phyloP scores from a whole-genome alignment of 129 eudicot species.

The Sambucus nigra region DNA sequence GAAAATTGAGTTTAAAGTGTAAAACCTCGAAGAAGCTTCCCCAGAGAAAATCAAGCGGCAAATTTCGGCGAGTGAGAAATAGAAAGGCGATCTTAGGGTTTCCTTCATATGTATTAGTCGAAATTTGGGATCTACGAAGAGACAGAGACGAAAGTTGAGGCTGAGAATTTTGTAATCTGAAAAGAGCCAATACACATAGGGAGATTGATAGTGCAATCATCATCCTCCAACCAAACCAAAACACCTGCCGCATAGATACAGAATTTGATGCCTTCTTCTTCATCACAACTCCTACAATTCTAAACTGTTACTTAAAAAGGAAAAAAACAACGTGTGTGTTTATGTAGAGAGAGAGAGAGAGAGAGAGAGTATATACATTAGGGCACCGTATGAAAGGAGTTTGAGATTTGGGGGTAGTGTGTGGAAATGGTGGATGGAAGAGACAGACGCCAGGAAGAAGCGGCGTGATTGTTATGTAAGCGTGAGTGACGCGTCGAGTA shows the following conservation, averaged over 20 bases:
- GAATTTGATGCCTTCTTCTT: slow-evolving; percentile 21
- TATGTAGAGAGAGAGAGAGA: no score
- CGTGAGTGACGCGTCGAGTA: no score
- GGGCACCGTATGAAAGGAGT: no score
- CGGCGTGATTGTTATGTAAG: no score
- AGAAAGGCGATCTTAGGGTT: slow-evolving; percentile 66
- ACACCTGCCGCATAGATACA: slow-evolving; percentile 12
- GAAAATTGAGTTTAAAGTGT: background rate
- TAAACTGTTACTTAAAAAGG: no score
- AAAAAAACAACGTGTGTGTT: no score
- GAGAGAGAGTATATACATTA: no score
- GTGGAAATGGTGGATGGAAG: no score
- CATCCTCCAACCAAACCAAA: slow-evolving; percentile 56
- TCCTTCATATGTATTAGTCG: slow-evolving; percentile 25
- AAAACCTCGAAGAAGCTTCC: slow-evolving; percentile 72
- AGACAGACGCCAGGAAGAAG: no score
- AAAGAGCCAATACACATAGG: slow-evolving; percentile 31
- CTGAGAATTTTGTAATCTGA: slow-evolving; percentile 22
- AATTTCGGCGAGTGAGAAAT: slow-evolving; percentile 53
- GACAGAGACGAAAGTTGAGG: slow-evolving; percentile 5
- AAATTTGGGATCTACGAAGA: slow-evolving; percentile 26
- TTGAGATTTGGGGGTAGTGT: no score
- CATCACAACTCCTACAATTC: no score
- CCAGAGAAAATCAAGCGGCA: slow-evolving; percentile 97
- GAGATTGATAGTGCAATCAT: slow-evolving; percentile 26